Base-by-base conservation (phyloP, 2,329 filamentous ascomycete genomes). In the Xylaria sp. region DNA sequence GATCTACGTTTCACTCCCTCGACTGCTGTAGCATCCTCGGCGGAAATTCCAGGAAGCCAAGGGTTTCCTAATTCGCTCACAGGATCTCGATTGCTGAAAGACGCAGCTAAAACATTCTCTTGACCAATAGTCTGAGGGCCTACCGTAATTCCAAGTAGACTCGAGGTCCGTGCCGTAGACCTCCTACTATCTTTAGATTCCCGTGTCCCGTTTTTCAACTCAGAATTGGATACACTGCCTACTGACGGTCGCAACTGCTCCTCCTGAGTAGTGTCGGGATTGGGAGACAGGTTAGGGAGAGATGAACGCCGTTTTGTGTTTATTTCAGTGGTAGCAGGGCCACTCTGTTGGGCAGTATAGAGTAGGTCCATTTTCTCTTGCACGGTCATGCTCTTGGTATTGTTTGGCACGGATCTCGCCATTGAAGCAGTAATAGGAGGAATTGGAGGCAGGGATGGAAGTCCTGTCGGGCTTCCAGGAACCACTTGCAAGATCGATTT, bases 311-410 rank as follows among this genome's bases (percentile, higher is more conserved):
- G 76, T 35, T 67, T 73, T 5, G 47, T 60, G 5, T 47, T 15
- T 14, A 56, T 38, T 14, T 23, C 56, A 19, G 47, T 60, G 21
- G 57, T 63, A 58, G 65, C 55, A 40, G 66, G 60, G 57, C 64
- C 66, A 56, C 73, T 73, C 50, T 75, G 63, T 52, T 79, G 73
- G 7, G 74, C 71, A 3, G 80, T 77, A 65, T 84, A 85, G 23
- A 87, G 73, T 4, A 85, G 71, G 1, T 78, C 75, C 75, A 87
- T 83, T 71, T 86, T 87, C 68, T 87, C 84, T 54, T 86, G 78
- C 63, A 85, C 81, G 0, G 83, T 85, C 84, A 86, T 87, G 70
- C 83, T 86, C 72, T 80, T 82, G 2, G 83, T 85, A 63, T 84
- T 74, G 61, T 85, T 86, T 2, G 83, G 80, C 5, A 79, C 76